Evolutionary conservation across 2,329 filamentous ascomycete species (phyloP).

Genomic region (Paecilomyces formosus): DNA sequence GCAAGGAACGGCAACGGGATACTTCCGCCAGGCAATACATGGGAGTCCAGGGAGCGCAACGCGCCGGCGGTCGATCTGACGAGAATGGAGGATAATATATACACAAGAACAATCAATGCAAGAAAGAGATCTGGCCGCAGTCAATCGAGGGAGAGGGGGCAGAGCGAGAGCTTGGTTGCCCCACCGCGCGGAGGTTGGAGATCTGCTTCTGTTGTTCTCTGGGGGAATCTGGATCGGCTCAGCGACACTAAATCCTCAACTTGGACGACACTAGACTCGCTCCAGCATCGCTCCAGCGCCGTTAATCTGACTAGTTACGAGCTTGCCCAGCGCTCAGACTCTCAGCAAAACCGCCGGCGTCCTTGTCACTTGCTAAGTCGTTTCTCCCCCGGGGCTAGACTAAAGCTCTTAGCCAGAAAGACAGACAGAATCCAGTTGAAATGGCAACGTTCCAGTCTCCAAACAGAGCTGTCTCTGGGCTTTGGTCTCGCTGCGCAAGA

Average conservation of each 20-base stretch:
- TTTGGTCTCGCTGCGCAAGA: background rate
- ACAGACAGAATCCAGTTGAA: background rate
- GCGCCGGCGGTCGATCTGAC: background rate
- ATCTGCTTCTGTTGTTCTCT: background rate
- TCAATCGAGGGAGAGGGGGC: background rate
- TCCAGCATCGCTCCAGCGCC: too few relatives aligned
- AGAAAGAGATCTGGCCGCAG: background rate
- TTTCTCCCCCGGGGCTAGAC: background rate
- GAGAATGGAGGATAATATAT: background rate
- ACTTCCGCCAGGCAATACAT: background rate
- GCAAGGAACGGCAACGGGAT: background rate
- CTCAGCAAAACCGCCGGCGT: background rate
- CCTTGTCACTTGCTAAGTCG: background rate
- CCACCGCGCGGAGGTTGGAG: background rate
- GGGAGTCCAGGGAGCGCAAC: background rate
- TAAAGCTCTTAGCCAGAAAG: background rate
- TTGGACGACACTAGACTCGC: too few relatives aligned
- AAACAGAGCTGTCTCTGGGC: background rate
- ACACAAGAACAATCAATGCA: background rate
- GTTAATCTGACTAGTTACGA: background rate
- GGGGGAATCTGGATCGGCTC: background rate
- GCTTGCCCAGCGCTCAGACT: background rate
- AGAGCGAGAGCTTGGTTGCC: background rate
- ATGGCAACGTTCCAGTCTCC: background rate
- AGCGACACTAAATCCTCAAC: background rate